phyloP scores from a whole-genome alignment of 192 early-diverging fungal species.

The Coemansia sp. region DNA sequence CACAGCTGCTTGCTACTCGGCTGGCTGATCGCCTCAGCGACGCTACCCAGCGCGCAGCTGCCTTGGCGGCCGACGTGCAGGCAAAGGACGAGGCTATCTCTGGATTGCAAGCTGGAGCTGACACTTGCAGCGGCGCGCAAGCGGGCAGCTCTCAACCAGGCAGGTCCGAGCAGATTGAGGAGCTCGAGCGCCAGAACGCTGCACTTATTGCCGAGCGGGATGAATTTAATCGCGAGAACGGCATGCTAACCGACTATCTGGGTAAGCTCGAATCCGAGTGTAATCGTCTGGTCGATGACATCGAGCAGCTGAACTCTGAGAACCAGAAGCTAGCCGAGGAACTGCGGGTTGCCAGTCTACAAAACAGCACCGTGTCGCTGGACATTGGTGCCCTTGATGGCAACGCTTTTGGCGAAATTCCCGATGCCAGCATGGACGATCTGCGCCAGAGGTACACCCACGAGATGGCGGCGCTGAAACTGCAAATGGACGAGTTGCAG shows the following conservation, averaged over 20 bases:
- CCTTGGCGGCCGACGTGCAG: background rate
- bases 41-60: background rate
- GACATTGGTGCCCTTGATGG: conserved; percentile 37
- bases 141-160: too few species aligned
- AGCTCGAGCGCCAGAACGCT: conserved; percentile 57
- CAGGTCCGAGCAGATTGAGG: conserved; percentile 54
- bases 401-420: conserved; percentile 3
- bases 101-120: conserved; percentile 7
- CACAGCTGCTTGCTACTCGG: background rate
- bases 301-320: conserved; percentile 65
- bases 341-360: conserved; percentile 41
- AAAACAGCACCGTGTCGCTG: conserved; percentile 50
- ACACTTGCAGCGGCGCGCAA: too few species aligned
- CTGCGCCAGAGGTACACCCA: conserved; percentile 41
- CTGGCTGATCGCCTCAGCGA: background rate
- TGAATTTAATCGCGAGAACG: conserved; percentile 15
- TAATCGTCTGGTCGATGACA: conserved; percentile 70
- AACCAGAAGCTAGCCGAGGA: conserved; percentile 47
- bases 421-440: conserved; percentile 1
- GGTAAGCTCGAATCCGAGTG: conserved; percentile 69
- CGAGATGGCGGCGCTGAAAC: conserved; percentile 53
- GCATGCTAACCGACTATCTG: conserved; percentile 29
- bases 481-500: conserved; percentile 54
- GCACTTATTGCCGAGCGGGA: conserved; percentile 57
- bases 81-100: conserved; percentile 7